Base-by-base conservation (phyloP, 805 yeast species). In the Cyberlindnera subsufficiens region DNA sequence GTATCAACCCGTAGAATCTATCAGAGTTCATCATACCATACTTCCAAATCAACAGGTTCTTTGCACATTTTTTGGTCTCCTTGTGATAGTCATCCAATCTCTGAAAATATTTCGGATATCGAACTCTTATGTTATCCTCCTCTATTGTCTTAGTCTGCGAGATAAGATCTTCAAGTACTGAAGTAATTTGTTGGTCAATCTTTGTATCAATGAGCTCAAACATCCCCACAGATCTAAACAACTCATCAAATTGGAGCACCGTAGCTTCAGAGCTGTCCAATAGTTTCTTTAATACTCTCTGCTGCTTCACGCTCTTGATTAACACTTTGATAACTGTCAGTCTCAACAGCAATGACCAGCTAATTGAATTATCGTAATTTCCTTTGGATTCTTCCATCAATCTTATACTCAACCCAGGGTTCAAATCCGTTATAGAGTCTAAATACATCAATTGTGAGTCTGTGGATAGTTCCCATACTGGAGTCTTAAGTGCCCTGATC, bases 371-470 rank as follows among this genome's bases (percentile, higher is more conserved):
- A 10, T 18, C n/a, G 9, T 10, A 30, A 35, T 40, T 35, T 10
- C 42, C 42, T n/a, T 36, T 36, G 20, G 36, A 14, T 7, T 42
- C 36, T 7, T 39, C 33, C 25, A 35, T 27, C 40, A 35, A 17
- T 40, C 36, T 32, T 32, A 38, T 25, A 11, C 36, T 30, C 22
- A 50, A 7, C 35, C 43, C 11, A 32, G 46, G 40, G 40, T 42
- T 33, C 11, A 54, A 32, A 22, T 54, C 59, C 1, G 52, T 43
- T 3, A 57, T 14, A 3, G 53, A 31, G 32, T 55, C 57, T 2
- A 54, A 15, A 35, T 53, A 57, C 4, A 57, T 41, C 31, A 56
- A 40, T 9, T 49, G 46, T 1, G 51, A 44, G 25, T 55, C 59
- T 10, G 44, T 30, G 33, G 50, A 53, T 10, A 46, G 39, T 5